phyloP scores from a whole-genome alignment of 176 grass and related monocot species.

The sorghum (Sorghum bicolor) region Sorghum_bicolor_NCBIv3 NC_012871.2:60976501-60977000 shows the following conservation, averaged over 20 bases:
- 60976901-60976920: slow-evolving; percentile 29
- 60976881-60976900: background rate
- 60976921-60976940: background rate
- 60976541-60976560: background rate
- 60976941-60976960: background rate
- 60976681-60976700: background rate
- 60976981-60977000: background rate
- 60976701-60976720: slow-evolving; percentile 29
- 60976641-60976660: background rate
- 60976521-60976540: slow-evolving; percentile 40
- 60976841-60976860: slow-evolving; percentile 18
- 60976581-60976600: slow-evolving; percentile 50
- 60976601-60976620: slow-evolving; percentile 32
- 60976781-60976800: background rate
- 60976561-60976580: slow-evolving; percentile 2
- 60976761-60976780: slow-evolving; percentile 35
- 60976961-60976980: slow-evolving; percentile 18
- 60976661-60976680: background rate
- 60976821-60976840: background rate
- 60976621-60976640: slow-evolving; percentile 4
- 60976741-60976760: slow-evolving; percentile 24
- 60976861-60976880: slow-evolving; percentile 23
- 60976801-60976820: background rate
- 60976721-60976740: slow-evolving; percentile 10
- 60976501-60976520: slow-evolving; percentile 29